Percentiles rank a stretch among this genome's conserved stretches.
phyloP scores from a whole-genome alignment of 139 green algal species.

The Chlamydomonas eustigma region DNA sequence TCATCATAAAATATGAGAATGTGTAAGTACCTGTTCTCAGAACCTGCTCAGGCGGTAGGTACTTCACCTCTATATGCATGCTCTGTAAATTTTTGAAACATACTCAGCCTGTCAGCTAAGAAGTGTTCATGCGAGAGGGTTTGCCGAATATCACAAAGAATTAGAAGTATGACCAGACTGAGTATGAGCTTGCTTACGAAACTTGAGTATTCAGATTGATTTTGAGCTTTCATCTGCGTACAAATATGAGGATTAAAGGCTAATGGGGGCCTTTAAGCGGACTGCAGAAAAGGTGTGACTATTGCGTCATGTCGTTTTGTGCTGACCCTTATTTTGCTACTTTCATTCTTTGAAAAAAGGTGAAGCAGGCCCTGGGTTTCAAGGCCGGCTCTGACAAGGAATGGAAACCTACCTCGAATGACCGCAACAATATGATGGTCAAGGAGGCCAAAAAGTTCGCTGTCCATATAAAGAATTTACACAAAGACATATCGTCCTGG shows the following conservation, averaged over 20 bases:
- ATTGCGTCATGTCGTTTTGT: neutral
- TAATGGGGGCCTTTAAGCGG: neutral
- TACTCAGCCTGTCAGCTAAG: too few relatives aligned
- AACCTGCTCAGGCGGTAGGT: too few relatives aligned
- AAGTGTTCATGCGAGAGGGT: too few relatives aligned
- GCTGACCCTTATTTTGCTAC: neutral
- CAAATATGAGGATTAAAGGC: too few relatives aligned
- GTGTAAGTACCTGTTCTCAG: too few relatives aligned
- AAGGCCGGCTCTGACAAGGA: constrained; percentile 12
- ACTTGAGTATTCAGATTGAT: too few relatives aligned
- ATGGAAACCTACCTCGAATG: constrained; percentile 33
- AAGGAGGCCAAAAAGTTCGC: constrained; percentile 26
- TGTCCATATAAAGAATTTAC: constrained; percentile 25
- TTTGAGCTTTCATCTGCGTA: constrained; percentile 41
- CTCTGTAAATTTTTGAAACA: too few relatives aligned
- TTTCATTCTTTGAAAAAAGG: neutral
- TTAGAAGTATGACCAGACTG: too few relatives aligned
- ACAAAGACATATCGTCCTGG: constrained; percentile 22
- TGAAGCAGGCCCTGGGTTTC: constrained; percentile 11
- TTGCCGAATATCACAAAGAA: too few relatives aligned
- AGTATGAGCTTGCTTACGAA: too few relatives aligned
- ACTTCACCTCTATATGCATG: too few relatives aligned
- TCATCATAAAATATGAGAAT: too few relatives aligned
- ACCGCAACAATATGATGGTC: constrained; percentile 29
- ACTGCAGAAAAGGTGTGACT: neutral